These are phyloP conservation scores for Nannochloris sp. DNA, from an alignment of 139 green algal genomes.

Conservation along the genomic window DNA sequence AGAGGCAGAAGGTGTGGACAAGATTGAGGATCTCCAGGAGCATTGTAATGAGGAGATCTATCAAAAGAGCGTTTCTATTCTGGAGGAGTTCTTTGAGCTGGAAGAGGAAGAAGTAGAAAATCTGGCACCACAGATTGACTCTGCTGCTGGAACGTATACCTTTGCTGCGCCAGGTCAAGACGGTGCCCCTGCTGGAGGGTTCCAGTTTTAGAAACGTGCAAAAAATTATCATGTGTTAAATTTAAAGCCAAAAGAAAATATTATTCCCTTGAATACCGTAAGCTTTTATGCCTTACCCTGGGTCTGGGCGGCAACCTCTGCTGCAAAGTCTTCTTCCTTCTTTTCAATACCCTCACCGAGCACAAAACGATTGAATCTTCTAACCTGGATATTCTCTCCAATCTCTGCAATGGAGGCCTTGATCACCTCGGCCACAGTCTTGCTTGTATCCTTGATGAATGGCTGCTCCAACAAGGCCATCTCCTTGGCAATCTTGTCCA, in stretches of 20 bases:
- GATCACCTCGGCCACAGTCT: constrained; percentile 84
- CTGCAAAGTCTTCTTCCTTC: constrained; percentile 82
- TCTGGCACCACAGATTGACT: constrained; percentile 62
- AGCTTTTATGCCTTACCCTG: constrained; percentile 26
- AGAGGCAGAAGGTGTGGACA: constrained; percentile 95
- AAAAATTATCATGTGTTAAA: constrained; percentile 1
- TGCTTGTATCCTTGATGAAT: constrained; percentile 88
- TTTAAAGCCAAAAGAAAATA: no score
- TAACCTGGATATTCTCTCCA: constrained; percentile 86
- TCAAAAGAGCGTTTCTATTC: constrained; percentile 91
- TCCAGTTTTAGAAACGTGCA: constrained; percentile 1
- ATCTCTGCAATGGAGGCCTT: constrained; percentile 79
- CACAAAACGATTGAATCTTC: constrained; percentile 79
- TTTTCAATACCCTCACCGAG: constrained; percentile 97
- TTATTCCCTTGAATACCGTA: neutral
- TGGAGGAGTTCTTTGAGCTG: constrained; percentile 92
- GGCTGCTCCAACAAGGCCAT: constrained; percentile 76
- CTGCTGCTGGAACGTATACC: constrained; percentile 32
- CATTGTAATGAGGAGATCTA: constrained; percentile 97
- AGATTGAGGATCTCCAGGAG: constrained; percentile 92
- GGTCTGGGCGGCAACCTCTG: constrained; percentile 84
- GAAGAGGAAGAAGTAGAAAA: constrained; percentile 96
- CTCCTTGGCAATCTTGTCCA: constrained; percentile 83
- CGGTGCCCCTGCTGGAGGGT: neutral
- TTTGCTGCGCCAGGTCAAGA: constrained; percentile 28